These are phyloP conservation scores for Nosema muscidifuracis DNA, from an alignment of 371 early-diverging fungal species.

Conservation along the genomic window DNA sequence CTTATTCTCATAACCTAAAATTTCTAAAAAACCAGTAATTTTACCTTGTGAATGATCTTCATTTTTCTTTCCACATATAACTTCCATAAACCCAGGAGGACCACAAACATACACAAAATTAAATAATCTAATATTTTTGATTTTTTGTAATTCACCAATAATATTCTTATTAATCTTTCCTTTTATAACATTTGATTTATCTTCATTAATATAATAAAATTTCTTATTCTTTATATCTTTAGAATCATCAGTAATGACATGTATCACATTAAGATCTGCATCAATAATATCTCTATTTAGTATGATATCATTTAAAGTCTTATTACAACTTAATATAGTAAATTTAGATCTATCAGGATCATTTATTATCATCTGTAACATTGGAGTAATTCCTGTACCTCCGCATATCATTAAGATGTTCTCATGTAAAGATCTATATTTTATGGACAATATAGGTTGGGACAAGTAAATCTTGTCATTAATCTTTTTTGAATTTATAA, in stretches of 20 bases:
- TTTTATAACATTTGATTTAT: not conserved
- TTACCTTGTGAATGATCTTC: constrained; percentile 73
- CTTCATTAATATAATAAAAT: not conserved
- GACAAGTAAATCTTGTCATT: constrained; percentile 15
- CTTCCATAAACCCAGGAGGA: constrained; percentile 67
- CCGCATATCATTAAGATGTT: constrained; percentile 82
- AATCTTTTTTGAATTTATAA: not conserved
- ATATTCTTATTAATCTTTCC: not conserved
- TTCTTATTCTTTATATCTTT: not conserved
- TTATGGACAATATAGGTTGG: constrained; percentile 1
- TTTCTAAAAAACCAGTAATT: constrained; percentile 69
- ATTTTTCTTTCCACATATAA: constrained; percentile 74
- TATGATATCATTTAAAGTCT: constrained; percentile 74
- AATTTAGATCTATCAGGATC: constrained; percentile 71
- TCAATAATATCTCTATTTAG: constrained; percentile 71
- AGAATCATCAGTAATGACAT: constrained; percentile 71
- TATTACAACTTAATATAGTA: constrained; percentile 75
- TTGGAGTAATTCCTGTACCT: constrained; percentile 85
- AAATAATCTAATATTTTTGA: constrained; percentile 46
- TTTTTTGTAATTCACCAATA: not conserved
- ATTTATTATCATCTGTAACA: constrained; percentile 68
- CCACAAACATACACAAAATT: constrained; percentile 77
- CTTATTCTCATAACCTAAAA: constrained; percentile 76
- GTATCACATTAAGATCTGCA: constrained; percentile 71
- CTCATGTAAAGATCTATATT: constrained; percentile 51